Percentiles rank a stretch among this genome's conserved stretches.
Evolutionary conservation across 805 yeast genomes (phyloP).

Genomic region (Wickerhamomyces strasburgensis): DNA sequence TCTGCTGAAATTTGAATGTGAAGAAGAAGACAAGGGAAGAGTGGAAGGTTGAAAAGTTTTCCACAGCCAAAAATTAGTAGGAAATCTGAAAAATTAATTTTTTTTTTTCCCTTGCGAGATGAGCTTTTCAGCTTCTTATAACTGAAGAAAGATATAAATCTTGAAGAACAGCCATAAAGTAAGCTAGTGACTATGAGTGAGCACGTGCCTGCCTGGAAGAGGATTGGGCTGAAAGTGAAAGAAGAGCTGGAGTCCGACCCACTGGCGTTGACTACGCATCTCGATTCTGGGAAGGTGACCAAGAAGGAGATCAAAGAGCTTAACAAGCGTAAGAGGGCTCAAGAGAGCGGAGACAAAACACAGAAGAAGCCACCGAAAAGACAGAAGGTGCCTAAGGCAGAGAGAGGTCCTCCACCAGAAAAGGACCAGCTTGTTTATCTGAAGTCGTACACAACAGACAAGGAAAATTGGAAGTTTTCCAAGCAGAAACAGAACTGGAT

Average conservation of each 20-base stretch:
- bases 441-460: conserved; percentile 51
- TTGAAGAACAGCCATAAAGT: too few relatives aligned
- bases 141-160: too few relatives aligned
- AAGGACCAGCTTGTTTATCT: conserved; percentile 69
- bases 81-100: conserved; percentile 5
- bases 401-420: conserved; percentile 68
- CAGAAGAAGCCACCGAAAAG: conserved; percentile 63
- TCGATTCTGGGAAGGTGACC: conserved; percentile 38
- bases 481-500: conserved; percentile 88
- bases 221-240: conserved; percentile 63
- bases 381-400: conserved; percentile 60
- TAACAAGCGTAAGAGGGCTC: conserved; percentile 21
- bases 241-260: conserved; percentile 42
- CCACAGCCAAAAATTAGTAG: too few relatives aligned
- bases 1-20: conserved; percentile 24
- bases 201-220: conserved; percentile 78
- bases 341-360: conserved; percentile 9
- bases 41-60: too few relatives aligned
- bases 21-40: conserved; percentile 7
- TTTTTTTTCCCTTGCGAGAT: conserved; percentile 1
- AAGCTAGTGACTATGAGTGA: conserved; percentile 18
- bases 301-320: conserved; percentile 39
- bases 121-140: neutral
- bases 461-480: conserved; percentile 72
- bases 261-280: conserved; percentile 37